Conservation (phyloP, 169 alveolate species). For the Cryptosporidium bovis region DNA sequence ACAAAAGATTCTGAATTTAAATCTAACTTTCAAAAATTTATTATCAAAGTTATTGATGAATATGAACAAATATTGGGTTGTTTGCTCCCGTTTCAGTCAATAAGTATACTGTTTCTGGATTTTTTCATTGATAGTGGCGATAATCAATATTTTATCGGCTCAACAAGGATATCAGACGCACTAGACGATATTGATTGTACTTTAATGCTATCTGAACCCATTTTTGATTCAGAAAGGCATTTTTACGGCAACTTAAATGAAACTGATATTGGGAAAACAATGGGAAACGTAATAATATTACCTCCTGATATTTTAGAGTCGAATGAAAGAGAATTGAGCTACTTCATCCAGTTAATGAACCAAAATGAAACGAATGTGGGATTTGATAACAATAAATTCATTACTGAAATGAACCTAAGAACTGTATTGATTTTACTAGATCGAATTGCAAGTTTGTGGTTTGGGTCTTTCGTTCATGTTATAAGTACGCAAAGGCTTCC, state of each 20-base stretch:
- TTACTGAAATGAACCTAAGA: neutral
- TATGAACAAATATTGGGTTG: slow-evolving; percentile 29
- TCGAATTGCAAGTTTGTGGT: slow-evolving; percentile 64
- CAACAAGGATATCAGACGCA: slow-evolving; percentile 31
- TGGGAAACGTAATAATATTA: slow-evolving; percentile 16
- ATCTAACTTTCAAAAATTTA: slow-evolving; percentile 6
- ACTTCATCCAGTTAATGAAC: neutral
- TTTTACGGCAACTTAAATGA: slow-evolving; percentile 17
- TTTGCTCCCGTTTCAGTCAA: slow-evolving; percentile 29
- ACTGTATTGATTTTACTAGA: slow-evolving; percentile 34
- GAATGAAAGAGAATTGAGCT: neutral
- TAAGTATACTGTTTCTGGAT: slow-evolving; percentile 21
- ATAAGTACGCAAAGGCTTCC: slow-evolving; percentile 50
- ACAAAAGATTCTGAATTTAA: neutral
- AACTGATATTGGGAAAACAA: slow-evolving; percentile 37
- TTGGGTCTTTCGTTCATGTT: slow-evolving; percentile 62
- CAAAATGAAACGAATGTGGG: neutral
- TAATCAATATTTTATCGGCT: neutral
- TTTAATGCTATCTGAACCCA: slow-evolving; percentile 21
- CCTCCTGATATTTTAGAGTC: slow-evolving; percentile 13
- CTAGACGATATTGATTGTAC: slow-evolving; percentile 8
- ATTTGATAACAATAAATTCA: slow-evolving; percentile 5
- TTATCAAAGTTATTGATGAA: slow-evolving; percentile 31
- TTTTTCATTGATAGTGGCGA: neutral
- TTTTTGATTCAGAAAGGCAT: slow-evolving; percentile 22